Base-by-base conservation (phyloP, 306 rosid species). In the Inga leiocalycina region DNA sequence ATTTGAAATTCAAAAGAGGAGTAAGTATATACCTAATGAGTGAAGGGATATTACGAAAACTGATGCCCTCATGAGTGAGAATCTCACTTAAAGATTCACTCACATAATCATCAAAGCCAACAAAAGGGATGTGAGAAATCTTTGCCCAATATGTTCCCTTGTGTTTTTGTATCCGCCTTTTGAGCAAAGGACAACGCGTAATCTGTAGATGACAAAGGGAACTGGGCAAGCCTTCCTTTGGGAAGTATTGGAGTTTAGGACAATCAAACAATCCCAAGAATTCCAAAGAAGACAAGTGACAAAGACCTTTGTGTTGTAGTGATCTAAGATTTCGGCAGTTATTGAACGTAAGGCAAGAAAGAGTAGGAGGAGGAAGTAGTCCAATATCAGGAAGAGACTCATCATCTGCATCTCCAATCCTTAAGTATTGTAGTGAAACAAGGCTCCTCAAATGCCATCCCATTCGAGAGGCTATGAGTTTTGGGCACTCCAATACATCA, bases 351-450 rank as follows among this genome's bases (percentile, higher is more conserved):
- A 77, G 74, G 46, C 5, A 0, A 17, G 0, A 1, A 6, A 77
- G 73, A 27, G 44, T 22, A 3, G 80, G n/a, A 22, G 80, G n/a
- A 22, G 80, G 71, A 20, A 76, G 34, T 34, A 76, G 13, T 44
- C 72, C 80, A 24, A 30, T 7, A 16, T 77, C 37, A 24, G 74
- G 81, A 45, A 77, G 13, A 30, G 13, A 77, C 62, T 44, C 7
- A 5, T 62, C 32, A 45, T 77, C 9, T 45, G 6, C 73, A 27
- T 30, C 73, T 15, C 8, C 32, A 62, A 77, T 43, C 0, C 0
- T 0, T 4, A 74, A 35, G 6, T 0, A 0, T 7, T 0, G 3
- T 1, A 74, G 75, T 49, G 27, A 62, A 17, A 4, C 14, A 32
- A 11, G 79, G 4, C 10, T 37, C 6, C 37, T 17, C 57, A 74